Evolutionary conservation across 768 basidiomycete species (phyloP), one percentile per base, ranked within the genome.

Genomic region (Candolleomyces aberdarensis): DNA sequence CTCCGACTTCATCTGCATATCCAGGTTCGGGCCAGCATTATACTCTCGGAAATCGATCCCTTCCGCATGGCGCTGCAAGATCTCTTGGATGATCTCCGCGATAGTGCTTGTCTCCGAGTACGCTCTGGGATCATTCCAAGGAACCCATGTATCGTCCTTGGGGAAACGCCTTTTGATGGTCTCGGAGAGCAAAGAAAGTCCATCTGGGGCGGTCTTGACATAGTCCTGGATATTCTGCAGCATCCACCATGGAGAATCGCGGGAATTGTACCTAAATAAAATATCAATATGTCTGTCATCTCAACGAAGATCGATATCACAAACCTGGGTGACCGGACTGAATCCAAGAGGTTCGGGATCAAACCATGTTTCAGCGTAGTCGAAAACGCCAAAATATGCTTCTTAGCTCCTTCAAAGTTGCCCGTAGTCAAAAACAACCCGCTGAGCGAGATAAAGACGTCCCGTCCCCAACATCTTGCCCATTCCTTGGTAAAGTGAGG

Each of bases 221-320:
- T 98, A 98, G 72, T 98, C 95, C 69, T 98, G 97, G 58, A 99
- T 97, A 69, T 91, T 97, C 72, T 99, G 96, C 61, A 98, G 72
- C 92, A 98, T 96, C 94, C 95, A 98, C 96, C 96, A 98, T 4
- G 97, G 96, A 7, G 94, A 94, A 71, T 99, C 97, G 56, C 97
- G 88, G 5, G 94, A 98, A 73, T 98, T 98, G 74, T 94, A 96
- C 63, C 91, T 91, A 26, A 1, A 17, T 7, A 62, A n/a, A 51
- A 4, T 19, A 32, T 32, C 11, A 36, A 41, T 26, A 26, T 11
- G 5, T 32, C 4, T 11, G 6, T 36, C 6, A 36, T 36, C 5
- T 11, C 36, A 11, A 36, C 36, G 36, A 36, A 7, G 36, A 11
- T 36, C 36, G 44, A 47, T 15, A 3, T 20, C 1, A 70, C 80